phyloP scores from a whole-genome alignment of 805 yeast species.

The Yamadazyma scolyti region DNA sequence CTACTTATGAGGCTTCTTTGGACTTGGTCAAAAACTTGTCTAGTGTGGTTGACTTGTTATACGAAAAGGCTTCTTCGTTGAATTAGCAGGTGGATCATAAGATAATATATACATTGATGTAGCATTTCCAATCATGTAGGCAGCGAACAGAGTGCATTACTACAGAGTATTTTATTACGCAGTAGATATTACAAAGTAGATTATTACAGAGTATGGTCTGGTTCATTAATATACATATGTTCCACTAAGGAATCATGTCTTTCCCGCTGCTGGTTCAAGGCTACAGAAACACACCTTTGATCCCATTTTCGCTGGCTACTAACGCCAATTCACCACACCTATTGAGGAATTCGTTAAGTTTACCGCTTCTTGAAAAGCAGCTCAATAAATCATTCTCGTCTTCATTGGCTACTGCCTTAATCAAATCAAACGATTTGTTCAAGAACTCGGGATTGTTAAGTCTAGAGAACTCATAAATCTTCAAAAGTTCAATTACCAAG shows the following conservation, averaged over 20 bases:
- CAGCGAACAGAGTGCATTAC: too few species aligned
- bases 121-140: too few species aligned
- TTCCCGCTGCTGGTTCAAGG: constrained; percentile 1
- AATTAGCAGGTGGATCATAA: constrained; percentile 49
- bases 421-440: constrained; percentile 53
- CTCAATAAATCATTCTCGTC: constrained; percentile 52
- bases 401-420: constrained; percentile 67
- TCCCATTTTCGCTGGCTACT: constrained; percentile 42
- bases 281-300: constrained; percentile 38
- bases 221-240: too few species aligned
- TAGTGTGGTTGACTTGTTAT: constrained; percentile 81
- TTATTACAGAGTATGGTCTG: too few species aligned
- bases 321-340: constrained; percentile 58
- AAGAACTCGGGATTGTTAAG: constrained; percentile 42
- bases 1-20: constrained; percentile 81
- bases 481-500: constrained; percentile 63
- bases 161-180: too few species aligned
- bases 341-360: constrained; percentile 50
- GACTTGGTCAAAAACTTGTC: constrained; percentile 86
- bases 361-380: constrained; percentile 56
- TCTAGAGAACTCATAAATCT: constrained; percentile 40
- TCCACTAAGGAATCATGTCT: too few species aligned
- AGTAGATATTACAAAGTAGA: too few species aligned
- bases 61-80: constrained; percentile 87
- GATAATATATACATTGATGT: too few species aligned